Conservation (phyloP, 2,329 filamentous ascomycete species). For the Calonectria multiphialidica region DNA sequence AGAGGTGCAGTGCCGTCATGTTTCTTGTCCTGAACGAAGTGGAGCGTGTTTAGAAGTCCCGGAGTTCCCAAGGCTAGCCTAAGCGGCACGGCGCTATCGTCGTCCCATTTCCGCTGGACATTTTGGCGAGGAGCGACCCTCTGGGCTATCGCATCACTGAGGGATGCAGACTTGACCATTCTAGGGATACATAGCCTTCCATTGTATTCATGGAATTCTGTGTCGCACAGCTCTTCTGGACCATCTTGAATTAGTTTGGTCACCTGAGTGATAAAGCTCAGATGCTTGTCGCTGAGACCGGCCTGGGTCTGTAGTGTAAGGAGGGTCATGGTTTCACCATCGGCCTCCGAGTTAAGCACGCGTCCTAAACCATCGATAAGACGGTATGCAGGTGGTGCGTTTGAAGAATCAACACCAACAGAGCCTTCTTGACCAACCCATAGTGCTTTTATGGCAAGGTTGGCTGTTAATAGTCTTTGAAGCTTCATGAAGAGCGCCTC, state of each 20-base stretch:
- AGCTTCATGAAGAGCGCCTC: neutral
- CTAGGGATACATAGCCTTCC: neutral
- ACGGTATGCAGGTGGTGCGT: neutral
- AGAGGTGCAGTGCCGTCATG: neutral
- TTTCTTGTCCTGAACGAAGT: slow-evolving; percentile 11
- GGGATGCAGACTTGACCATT: neutral
- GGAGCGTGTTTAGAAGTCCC: slow-evolving; percentile 10
- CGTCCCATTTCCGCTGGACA: neutral
- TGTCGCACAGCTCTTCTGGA: neutral
- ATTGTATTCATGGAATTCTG: neutral
- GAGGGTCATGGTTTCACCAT: neutral
- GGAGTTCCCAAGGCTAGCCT: neutral
- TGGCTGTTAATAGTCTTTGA: neutral
- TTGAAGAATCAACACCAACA: neutral
- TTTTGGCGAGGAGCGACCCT: neutral
- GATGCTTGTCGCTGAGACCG: neutral
- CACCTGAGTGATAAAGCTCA: neutral
- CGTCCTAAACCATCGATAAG: neutral
- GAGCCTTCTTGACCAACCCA: neutral
- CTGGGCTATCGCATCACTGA: neutral
- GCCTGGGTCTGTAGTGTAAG: neutral
- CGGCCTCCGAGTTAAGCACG: neutral
- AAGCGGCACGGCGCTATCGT: neutral
- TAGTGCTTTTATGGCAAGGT: neutral
- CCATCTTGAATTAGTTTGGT: neutral